These are phyloP conservation scores for Fusarium gaditjirri DNA, from an alignment of 2,329 filamentous ascomycete genomes.

Conservation along the genomic window DNA sequence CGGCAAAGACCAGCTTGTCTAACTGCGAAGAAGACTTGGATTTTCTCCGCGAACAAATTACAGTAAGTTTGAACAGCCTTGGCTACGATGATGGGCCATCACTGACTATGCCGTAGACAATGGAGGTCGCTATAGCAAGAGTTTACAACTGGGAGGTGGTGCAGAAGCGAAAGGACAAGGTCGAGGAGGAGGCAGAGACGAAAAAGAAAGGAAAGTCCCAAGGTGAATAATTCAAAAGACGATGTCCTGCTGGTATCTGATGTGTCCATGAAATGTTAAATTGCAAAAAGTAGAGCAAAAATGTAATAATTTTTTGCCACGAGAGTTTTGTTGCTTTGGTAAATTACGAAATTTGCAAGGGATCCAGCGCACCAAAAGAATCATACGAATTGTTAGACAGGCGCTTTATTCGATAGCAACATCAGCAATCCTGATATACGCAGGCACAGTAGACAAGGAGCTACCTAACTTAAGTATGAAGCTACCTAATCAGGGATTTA, in stretches of 20 bases:
- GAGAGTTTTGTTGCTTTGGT: not conserved
- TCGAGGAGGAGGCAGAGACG: constrained; percentile 64
- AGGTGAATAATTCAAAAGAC: constrained; percentile 35
- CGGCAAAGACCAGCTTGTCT: constrained; percentile 81
- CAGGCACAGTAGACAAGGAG: not conserved
- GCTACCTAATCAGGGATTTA: not conserved
- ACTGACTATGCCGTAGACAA: constrained; percentile 68
- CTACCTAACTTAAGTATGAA: not conserved
- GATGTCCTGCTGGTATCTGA: constrained; percentile 9
- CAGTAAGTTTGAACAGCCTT: constrained; percentile 64
- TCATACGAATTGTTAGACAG: not conserved
- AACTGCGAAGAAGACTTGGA: constrained; percentile 97
- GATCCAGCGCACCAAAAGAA: not conserved
- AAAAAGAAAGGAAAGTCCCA: constrained; percentile 51
- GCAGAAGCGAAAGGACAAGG: constrained; percentile 91
- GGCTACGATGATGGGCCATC: not conserved
- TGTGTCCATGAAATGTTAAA: constrained; percentile 29
- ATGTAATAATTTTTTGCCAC: not conserved
- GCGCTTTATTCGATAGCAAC: not conserved
- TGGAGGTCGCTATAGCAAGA: constrained; percentile 94
- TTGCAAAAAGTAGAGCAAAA: constrained; percentile 18
- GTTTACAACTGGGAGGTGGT: constrained; percentile 99
- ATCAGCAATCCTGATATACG: not conserved
- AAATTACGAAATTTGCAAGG: not conserved
- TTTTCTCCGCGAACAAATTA: constrained; percentile 95